phyloP scores from a whole-genome alignment of 768 basidiomycete genomes.

The Russula dissimulans region DNA sequence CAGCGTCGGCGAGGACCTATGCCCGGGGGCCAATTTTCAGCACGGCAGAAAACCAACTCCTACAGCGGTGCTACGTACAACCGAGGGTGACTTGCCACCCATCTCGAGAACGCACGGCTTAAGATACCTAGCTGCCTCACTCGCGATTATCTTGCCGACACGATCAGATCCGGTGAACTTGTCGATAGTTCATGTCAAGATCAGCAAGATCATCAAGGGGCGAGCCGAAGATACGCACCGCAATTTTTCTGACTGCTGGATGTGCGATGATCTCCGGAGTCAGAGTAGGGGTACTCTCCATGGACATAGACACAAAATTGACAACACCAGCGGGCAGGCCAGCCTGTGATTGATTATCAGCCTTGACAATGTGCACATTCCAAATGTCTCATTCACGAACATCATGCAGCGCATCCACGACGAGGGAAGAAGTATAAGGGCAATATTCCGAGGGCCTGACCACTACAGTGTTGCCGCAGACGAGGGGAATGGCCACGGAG shows the following conservation, averaged over 20 bases:
- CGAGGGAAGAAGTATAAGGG: constrained; percentile 38
- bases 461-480: constrained; percentile 50
- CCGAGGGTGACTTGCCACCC: constrained; percentile 44
- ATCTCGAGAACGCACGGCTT: constrained; percentile 50
- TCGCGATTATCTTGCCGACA: constrained; percentile 44
- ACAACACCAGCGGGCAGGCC: constrained; percentile 53
- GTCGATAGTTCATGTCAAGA: neutral
- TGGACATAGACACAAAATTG: constrained; percentile 43
- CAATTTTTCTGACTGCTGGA: constrained; percentile 43
- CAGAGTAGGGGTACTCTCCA: constrained; percentile 34
- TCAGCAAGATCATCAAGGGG: neutral
- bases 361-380: neutral
- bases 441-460: constrained; percentile 44
- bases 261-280: constrained; percentile 48
- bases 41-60: neutral
- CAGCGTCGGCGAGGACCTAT: constrained; percentile 44
- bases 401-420: constrained; percentile 40
- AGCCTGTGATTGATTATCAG: constrained; percentile 28
- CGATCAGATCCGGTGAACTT: constrained; percentile 51
- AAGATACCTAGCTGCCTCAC: constrained; percentile 45
- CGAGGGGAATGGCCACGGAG: constrained; percentile 36
- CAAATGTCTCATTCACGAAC: constrained; percentile 9
- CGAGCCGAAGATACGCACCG: constrained; percentile 27
- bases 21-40: neutral
- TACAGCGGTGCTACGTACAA: constrained; percentile 29